Percentiles rank a stretch among this genome's conserved stretches.
phyloP scores from a whole-genome alignment of 148 eudicot genomes.

The Oxyria digyna region DNA sequence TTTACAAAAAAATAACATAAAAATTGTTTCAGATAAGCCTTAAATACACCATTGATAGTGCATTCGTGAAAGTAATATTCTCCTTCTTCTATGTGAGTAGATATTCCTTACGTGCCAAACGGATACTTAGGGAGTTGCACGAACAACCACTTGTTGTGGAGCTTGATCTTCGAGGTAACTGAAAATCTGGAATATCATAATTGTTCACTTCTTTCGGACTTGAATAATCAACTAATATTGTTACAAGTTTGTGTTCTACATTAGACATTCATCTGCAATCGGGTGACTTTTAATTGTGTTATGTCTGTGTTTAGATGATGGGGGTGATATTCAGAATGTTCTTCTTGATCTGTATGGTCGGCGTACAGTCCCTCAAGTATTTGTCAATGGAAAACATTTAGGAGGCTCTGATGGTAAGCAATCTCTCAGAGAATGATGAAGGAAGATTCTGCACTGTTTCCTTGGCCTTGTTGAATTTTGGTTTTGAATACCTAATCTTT shows the following conservation, averaged over 20 bases:
- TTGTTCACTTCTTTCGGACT: neutral
- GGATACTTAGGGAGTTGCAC: conserved; percentile 41
- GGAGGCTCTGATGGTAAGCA: conserved; percentile 91
- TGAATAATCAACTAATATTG: neutral
- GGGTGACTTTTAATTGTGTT: neutral
- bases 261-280: neutral
- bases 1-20: no score
- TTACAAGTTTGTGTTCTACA: neutral
- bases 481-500: neutral
- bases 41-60: neutral
- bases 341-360: conserved; percentile 83
- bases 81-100: conserved; percentile 24
- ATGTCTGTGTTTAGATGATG: conserved; percentile 52
- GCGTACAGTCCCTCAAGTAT: conserved; percentile 93
- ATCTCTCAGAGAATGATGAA: neutral
- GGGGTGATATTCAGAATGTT: conserved; percentile 64
- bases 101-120: conserved; percentile 74
- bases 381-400: conserved; percentile 93
- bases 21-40: no score
- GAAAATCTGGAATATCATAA: neutral
- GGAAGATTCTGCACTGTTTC: neutral
- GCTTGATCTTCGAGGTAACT: conserved; percentile 58
- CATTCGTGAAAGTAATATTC: conserved; percentile 2
- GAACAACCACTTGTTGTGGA: conserved; percentile 76
- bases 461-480: neutral